Evolutionary conservation across 768 basidiomycete species (phyloP).

Genomic region (Rhodotorula babjevae): DNA sequence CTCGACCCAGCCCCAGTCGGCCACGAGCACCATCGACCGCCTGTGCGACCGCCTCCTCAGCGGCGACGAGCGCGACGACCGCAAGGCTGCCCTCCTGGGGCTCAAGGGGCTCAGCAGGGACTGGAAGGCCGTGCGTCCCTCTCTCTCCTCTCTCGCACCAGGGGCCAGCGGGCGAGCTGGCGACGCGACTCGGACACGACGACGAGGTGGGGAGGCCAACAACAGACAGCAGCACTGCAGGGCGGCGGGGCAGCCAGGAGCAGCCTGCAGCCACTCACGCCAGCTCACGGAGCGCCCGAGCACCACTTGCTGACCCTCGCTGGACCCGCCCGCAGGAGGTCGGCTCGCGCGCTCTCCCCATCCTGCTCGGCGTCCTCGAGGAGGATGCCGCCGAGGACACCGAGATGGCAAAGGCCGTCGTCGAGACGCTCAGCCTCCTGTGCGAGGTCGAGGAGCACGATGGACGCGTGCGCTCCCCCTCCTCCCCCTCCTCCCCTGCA

Average conservation of each 20-base stretch:
- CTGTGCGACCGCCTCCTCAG: slow-evolving; percentile 86
- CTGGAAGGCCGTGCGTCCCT: slow-evolving; percentile 59
- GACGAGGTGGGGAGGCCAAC: not conserved
- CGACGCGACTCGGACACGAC: not conserved
- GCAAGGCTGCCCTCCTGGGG: slow-evolving; percentile 85
- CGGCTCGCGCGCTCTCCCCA: slow-evolving; percentile 67
- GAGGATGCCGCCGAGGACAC: slow-evolving; percentile 85
- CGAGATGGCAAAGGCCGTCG: slow-evolving; percentile 83
- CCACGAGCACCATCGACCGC: slow-evolving; percentile 62
- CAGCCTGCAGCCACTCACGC: too few relatives aligned
- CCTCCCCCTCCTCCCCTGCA: not conserved
- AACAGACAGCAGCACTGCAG: too few relatives aligned
- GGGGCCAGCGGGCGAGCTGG: not conserved
- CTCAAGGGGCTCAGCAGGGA: slow-evolving; percentile 89
- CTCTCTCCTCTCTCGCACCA: not conserved
- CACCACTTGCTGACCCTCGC: too few relatives aligned
- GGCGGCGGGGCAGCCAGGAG: too few relatives aligned
- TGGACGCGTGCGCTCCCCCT: slow-evolving; percentile 24
- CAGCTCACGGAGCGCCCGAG: too few relatives aligned
- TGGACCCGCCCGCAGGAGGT: slow-evolving; percentile 56
- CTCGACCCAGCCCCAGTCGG: not conserved
- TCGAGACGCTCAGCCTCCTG: slow-evolving; percentile 80
- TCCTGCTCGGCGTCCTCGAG: slow-evolving; percentile 72
- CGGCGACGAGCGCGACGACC: slow-evolving; percentile 80
- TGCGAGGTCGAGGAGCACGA: slow-evolving; percentile 64